These are phyloP conservation scores for Apostasia shenzhenica DNA, from an alignment of 106 monocot species.

Conservation along the genomic window DNA sequence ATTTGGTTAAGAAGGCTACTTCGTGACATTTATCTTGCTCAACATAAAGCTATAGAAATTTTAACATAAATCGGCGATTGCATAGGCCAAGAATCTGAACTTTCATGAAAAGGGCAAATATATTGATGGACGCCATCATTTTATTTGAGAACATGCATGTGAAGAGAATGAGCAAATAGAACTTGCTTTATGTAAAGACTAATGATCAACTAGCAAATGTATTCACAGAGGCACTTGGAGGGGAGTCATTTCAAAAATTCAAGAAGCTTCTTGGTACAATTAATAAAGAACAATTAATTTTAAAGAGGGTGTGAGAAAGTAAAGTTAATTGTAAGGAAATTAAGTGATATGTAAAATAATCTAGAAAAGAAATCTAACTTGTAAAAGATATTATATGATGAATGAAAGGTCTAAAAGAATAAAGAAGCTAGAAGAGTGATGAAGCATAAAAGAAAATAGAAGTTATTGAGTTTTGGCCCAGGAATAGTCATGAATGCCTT, in stretches of 20 bases:
- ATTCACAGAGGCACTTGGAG: not conserved
- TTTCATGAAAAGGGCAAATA: not conserved
- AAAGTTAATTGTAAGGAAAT: too few species aligned
- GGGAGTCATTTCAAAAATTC: not conserved
- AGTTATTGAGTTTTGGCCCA: too few species aligned
- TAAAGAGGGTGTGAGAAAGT: not conserved
- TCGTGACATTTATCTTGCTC: not conserved
- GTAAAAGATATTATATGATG: too few species aligned
- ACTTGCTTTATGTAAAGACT: not conserved
- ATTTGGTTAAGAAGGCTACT: slow-evolving; percentile 2
- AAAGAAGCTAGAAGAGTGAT: too few species aligned
- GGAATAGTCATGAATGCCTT: too few species aligned
- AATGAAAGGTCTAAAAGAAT: too few species aligned
- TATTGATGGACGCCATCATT: not conserved
- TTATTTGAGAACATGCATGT: not conserved
- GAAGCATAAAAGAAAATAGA: too few species aligned
- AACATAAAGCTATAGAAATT: not conserved
- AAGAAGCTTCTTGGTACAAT: not conserved
- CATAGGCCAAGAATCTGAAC: not conserved
- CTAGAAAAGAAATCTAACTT: too few species aligned
- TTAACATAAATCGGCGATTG: not conserved
- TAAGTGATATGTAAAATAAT: too few species aligned
- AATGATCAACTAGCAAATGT: not conserved
- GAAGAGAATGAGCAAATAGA: not conserved
- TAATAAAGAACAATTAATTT: not conserved